phyloP scores from a whole-genome alignment of 805 yeast species.

The Metschnikowia cerradonensis region DNA sequence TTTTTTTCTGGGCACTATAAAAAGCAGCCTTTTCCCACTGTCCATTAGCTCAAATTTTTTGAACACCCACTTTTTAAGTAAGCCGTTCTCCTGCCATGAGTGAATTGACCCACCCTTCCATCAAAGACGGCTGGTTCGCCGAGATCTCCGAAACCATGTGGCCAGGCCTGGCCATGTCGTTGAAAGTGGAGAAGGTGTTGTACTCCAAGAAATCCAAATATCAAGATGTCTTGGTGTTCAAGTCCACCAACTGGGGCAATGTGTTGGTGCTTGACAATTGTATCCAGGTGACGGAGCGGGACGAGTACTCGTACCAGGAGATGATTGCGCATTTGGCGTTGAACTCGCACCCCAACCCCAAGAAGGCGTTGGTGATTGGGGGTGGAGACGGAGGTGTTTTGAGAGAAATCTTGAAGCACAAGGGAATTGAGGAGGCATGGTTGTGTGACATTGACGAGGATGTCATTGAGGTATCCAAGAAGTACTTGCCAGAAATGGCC shows the following conservation, averaged over 20 bases:
- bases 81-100: slow-evolving; percentile 9
- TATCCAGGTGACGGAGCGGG: slow-evolving; percentile 95
- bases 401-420: slow-evolving; percentile 90
- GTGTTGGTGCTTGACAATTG: slow-evolving; percentile 93
- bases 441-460: slow-evolving; percentile 94
- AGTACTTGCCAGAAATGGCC: slow-evolving; percentile 85
- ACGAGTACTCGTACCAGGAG: slow-evolving; percentile 96
- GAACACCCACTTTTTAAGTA: not conserved
- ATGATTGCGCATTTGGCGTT: slow-evolving; percentile 94
- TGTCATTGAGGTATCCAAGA: slow-evolving; percentile 80
- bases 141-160: slow-evolving; percentile 94
- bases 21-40: not conserved
- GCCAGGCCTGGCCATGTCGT: slow-evolving; percentile 98
- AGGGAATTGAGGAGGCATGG: slow-evolving; percentile 79
- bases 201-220: slow-evolving; percentile 82
- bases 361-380: slow-evolving; percentile 89
- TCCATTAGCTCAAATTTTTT: not conserved
- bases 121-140: slow-evolving; percentile 92
- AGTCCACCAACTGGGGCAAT: slow-evolving; percentile 90
- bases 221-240: slow-evolving; percentile 92
- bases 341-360: slow-evolving; percentile 92
- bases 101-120: slow-evolving; percentile 52
- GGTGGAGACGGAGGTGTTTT: slow-evolving; percentile 99
- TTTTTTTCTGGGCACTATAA: slow-evolving; percentile 1
- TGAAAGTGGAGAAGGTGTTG: slow-evolving; percentile 80